Evolutionary conservation across 495 filamentous ascomycete genomes (phyloP), one percentile per base, ranked within the genome.

Genomic region (Tuber umbilicatum): DNA sequence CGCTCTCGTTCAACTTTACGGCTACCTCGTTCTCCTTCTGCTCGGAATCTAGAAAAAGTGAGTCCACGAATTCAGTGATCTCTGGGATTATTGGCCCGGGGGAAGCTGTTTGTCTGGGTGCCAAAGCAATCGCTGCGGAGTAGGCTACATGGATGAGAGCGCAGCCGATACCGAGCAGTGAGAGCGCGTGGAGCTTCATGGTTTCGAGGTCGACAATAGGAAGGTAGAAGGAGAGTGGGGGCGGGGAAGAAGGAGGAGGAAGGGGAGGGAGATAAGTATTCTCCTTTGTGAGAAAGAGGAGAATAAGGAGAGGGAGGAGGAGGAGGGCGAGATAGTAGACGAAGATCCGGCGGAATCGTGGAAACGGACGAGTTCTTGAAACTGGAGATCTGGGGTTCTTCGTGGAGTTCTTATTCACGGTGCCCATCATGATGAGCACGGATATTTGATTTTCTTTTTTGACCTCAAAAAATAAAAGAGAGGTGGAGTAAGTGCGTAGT

Each of bases 401-500:
- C 3, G 2, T 64, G 55, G 55, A 64, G 27, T 64, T 35, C 31
- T 35, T 64, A 64, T 64, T 64, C 55, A 64, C 14, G 27, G 27
- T 16, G 14, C 27, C 31, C 55, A 64, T 50, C 21, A n/a, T 16
- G 55, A 16, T 64, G 14, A 19, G 55, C 55, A 64, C 55, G 55
- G 55, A 64, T 64, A 35, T 64, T 14, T 12, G 55, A 35, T 14
- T 60, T 60, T 35, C 27, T 64, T 64, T 64, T 64, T 64, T 17
- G 27, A 16, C 27, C 5, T 16, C 5, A 12, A 64, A 19, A 35
- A 64, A 64, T 64, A 64, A 64, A 64, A 64, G 55, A 16, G 35
- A 31, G 55, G 55, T 64, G 55, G 55, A 35, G 55, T 35, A 64
- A 64, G 55, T 64, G 55, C 55, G 55, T 64, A 64, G 55, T 64